phyloP scores from a whole-genome alignment of 495 filamentous ascomycete species.

The Rhypophila decipiens region DNA sequence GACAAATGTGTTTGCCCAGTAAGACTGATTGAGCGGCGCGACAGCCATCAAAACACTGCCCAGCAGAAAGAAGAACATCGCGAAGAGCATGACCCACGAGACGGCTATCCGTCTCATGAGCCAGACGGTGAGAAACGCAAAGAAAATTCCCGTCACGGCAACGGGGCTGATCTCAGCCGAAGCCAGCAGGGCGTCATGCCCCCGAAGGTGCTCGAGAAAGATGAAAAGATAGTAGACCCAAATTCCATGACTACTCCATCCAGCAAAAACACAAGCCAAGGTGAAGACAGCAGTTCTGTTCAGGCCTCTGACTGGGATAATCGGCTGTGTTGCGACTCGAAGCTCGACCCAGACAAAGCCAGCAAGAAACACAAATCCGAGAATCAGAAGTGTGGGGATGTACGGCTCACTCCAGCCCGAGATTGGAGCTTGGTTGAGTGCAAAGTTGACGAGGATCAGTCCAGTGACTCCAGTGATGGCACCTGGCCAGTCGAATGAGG shows the following conservation, averaged over 20 bases:
- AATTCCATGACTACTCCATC: constrained; percentile 58
- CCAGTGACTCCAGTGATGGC: constrained; percentile 44
- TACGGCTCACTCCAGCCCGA: constrained; percentile 52
- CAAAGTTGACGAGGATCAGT: constrained; percentile 52
- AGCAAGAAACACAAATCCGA: constrained; percentile 44
- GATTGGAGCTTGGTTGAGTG: constrained; percentile 53
- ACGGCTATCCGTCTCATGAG: constrained; percentile 36
- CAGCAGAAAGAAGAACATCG: constrained; percentile 41
- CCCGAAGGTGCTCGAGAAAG: constrained; percentile 46
- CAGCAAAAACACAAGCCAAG: constrained; percentile 47
- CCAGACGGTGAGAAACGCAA: constrained; percentile 38
- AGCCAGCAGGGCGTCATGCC: constrained; percentile 38
- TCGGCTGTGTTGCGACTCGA: constrained; percentile 31
- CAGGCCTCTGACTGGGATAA: constrained; percentile 48
- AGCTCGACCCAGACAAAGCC: constrained; percentile 47
- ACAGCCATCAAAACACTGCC: constrained; percentile 41
- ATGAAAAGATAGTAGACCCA: constrained; percentile 51
- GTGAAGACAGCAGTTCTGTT: constrained; percentile 45
- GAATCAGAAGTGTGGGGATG: constrained; percentile 42
- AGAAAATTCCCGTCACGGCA: constrained; percentile 26
- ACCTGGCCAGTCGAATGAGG: constrained; percentile 53
- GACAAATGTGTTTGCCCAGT: constrained; percentile 58
- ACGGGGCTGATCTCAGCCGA: constrained; percentile 16
- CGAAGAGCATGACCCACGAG: constrained; percentile 39
- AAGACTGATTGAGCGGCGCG: constrained; percentile 40